Percentiles rank a stretch among this genome's conserved stretches.
Conservation (phyloP, 2,329 filamentous ascomycete species). For the Shiraia bambusicola region DNA sequence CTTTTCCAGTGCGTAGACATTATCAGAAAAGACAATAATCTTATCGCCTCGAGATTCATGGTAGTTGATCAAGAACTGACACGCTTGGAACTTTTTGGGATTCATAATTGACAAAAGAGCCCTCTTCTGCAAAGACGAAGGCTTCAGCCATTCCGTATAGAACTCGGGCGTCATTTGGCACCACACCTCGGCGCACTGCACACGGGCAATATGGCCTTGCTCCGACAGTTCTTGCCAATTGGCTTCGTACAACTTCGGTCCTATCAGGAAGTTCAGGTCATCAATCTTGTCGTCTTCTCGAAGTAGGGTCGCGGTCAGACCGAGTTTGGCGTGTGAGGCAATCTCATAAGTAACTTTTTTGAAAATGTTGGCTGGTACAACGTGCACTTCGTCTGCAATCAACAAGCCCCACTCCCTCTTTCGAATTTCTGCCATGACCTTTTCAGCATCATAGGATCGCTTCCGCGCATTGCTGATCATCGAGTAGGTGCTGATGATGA, state of each 20-base stretch:
- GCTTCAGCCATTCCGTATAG: constrained; percentile 85
- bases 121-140: constrained; percentile 62
- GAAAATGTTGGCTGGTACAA: constrained; percentile 96
- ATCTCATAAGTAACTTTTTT: constrained; percentile 89
- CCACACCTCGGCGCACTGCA: constrained; percentile 98
- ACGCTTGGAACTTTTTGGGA: constrained; percentile 93
- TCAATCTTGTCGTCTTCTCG: constrained; percentile 98
- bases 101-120: constrained; percentile 92
- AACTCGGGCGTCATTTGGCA: constrained; percentile 99
- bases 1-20: constrained; percentile 85
- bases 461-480: constrained; percentile 95
- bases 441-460: constrained; percentile 86
- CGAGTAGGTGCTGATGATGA: constrained; percentile 96
- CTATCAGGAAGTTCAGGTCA: constrained; percentile 95
- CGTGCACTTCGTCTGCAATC: constrained; percentile 96
- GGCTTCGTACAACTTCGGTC: constrained; percentile 94
- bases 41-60: constrained; percentile 95
- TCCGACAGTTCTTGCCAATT: constrained; percentile 99
- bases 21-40: constrained; percentile 97
- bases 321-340: constrained; percentile 92
- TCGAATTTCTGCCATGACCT: constrained; percentile 95
- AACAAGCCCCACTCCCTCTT: constrained; percentile 94
- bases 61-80: constrained; percentile 97
- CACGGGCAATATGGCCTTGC: constrained; percentile 93
- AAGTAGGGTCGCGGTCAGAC: constrained; percentile 87